Evolutionary conservation across 192 early-diverging fungal species (phyloP), one percentile per base, ranked within the genome.

Genomic region (Jimgerdemannia lactiflua): DNA sequence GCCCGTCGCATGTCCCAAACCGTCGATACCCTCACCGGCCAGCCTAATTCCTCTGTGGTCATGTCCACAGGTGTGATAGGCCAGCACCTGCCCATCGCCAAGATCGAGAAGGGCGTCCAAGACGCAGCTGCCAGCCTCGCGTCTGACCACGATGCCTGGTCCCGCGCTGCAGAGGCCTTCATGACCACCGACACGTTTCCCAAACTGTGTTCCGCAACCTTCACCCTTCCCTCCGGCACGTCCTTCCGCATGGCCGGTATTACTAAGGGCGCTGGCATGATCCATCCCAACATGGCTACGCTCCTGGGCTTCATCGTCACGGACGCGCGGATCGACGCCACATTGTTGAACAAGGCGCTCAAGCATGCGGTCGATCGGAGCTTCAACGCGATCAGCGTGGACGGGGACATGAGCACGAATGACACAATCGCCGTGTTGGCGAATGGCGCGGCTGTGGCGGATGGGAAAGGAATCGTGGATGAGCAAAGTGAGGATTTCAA

Each of bases 111-210:
- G 39, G 97, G 97, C 3, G 87, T 95, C 43, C 70, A 78, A 3
- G 75, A 86, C 11, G 78, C 78, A 11, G 75, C 85, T 76, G 19
- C 73, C 20, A 41, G 18, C 2, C 49, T 92, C 14, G 88, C 83
- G 14, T 72, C 59, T 2, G 72, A 78, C 4, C 96, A 96, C 70
- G 88, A 90, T 3, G 75, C 74, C 0, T 98, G 96, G 97, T 85
- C 94, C 79, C 77, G 82, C 10, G 94, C 92, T 20, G 93, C 96
- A 4, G 85, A 92, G 70, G 95, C 92, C 0, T 93, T 95, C 77
- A 99, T 99, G 97, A 99, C 97, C 0, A 99, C 97, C 0, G 97
- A 99, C 78, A 98, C 96, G 6, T 98, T 99, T 76, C 96, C 97
- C 17, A 99, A 99, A 77, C 82, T 98, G 63, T 77, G 87, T n/a